Base-by-base conservation (phyloP, 345 rosid genomes). In the Eucalyptus sideroxylon region DNA sequence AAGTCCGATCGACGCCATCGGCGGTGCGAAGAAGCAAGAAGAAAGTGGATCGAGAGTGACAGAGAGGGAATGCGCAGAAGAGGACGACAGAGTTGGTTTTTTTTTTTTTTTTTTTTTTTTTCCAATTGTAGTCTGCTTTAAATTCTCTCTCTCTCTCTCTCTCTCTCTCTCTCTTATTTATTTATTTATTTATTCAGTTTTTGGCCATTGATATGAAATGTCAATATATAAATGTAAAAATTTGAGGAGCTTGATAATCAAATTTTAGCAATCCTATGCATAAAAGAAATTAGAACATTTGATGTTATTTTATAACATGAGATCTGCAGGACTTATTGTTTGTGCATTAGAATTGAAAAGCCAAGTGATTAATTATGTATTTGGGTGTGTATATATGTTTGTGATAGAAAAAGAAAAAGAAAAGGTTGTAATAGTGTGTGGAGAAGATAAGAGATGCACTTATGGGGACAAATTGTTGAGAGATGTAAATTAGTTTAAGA, bases 1-100 rank as follows among this genome's bases (percentile, higher is more conserved):
- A 8, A 96, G 86, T 87, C 93, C 90, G 42, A 88, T 90, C 16
- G 94, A 92, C 42, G 90, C 90, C 82, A 91, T 91, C 45, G 92
- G 91, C 94, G 0, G 11, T 6, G 30, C 26, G 45, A 50, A 51
- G 53, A 1, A 37, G 86, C 27, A 55, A 15, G 89, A 27, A 13
- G 62, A n/a, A 53, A 50, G 44, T 72, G 16, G 21, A 91, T 89
- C 60, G 92, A 90, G 93, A 34, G 45, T 44, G 44, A 9, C 12
- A 69, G 21, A 88, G 49, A 16, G 44, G 5, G 24, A 10, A 8
- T 2, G 27, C 30, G 27, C 47, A 40, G 83, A 77, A 21, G 83
- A 40, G 83, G 47, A 21, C 83, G 47, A 40, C 83, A 44, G 24
- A 40, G 83, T 21, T 11, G 83, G 9, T 34, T 2, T 3, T 11